Evolutionary conservation across 352 stramenopile species (phyloP).

Genomic region (Pythium dissotocum): DNA sequence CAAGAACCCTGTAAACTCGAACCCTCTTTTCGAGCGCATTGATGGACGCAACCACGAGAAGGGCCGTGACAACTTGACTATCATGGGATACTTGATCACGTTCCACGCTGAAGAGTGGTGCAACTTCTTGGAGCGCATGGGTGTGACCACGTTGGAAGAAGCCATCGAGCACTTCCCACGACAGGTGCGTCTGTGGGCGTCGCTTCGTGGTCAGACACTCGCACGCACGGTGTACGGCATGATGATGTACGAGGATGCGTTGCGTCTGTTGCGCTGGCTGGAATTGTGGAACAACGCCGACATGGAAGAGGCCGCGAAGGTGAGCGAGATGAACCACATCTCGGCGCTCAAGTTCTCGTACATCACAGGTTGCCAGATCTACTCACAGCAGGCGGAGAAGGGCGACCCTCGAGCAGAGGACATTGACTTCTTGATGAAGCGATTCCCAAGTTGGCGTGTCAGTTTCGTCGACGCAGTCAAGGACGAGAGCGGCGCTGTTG

Average conservation of each 20-base stretch:
- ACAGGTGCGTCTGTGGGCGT: conserved; percentile 85
- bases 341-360: conserved; percentile 88
- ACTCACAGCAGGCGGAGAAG: conserved; percentile 76
- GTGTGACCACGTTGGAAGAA: conserved; percentile 66
- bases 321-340: conserved; percentile 84
- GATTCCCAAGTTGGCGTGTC: conserved; percentile 87
- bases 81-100: conserved; percentile 89
- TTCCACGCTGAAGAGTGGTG: conserved; percentile 88
- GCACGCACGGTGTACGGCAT: conserved; percentile 87
- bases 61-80: conserved; percentile 74
- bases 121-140: conserved; percentile 87
- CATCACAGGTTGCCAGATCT: conserved; percentile 88
- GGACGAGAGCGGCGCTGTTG: conserved; percentile 35
- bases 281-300: conserved; percentile 68
- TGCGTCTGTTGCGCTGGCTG: conserved; percentile 83
- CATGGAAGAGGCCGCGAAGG: conserved; percentile 67
- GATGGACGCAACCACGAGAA: conserved; percentile 78
- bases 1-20: conserved; percentile 79
- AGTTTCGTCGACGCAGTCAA: conserved; percentile 85
- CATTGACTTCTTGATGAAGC: conserved; percentile 88
- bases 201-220: conserved; percentile 82
- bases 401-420: conserved; percentile 83
- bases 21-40: conserved; percentile 75
- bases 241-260: conserved; percentile 89
- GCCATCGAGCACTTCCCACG: conserved; percentile 62